Evolutionary conservation across 352 stramenopile genomes (phyloP), one percentile per base, ranked within the genome.

Genomic region (Pythium sukuiense): DNA sequence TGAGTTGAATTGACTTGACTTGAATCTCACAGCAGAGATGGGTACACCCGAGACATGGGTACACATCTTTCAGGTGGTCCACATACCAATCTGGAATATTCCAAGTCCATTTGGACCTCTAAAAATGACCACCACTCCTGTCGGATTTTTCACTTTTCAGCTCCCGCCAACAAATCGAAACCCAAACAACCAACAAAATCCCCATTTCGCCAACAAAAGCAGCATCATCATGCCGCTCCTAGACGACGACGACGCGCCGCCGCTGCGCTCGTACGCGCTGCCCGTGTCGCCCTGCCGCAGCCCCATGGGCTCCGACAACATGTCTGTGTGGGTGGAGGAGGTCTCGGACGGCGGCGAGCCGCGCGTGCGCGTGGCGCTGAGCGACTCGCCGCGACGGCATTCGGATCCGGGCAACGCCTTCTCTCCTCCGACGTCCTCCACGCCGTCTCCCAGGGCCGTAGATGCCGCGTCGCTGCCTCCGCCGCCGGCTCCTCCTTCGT

Each of bases 261-360:
- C 60, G 52, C 65, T 90, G 56, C 74, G 79, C 63, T 90, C 83
- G 46, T 93, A 85, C 65, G 70, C 71, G 60, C 71, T 93, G 70
- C 83, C 85, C n/a, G 59, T 77, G 55, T 93, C 85, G 48, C 85
- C 85, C 9, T 76, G 64, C 48, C 77, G 70, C 35, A 88, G 79
- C 48, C 76, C 79, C 59, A 77, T 69, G 2, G 74, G 81, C 26
- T 75, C 74, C 0, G 76, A 89, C 49, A 74, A 72, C 55, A 76
- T 85, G 62, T 81, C 77, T 2, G 70, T 88, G 4, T 90, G 78
- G 79, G 77, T 86, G 26, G 74, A 89, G 60, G 73, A 81, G 39
- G 64, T 39, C 50, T 63, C 69, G 0, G 69, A 72, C 49, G 70
- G 73, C 49, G 70, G 73, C 46, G 70, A 88, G 57, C 77, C 83